Evolutionary conservation across 2,329 filamentous ascomycete genomes (phyloP).

Genomic region (Emmonsiellopsis sp.): DNA sequence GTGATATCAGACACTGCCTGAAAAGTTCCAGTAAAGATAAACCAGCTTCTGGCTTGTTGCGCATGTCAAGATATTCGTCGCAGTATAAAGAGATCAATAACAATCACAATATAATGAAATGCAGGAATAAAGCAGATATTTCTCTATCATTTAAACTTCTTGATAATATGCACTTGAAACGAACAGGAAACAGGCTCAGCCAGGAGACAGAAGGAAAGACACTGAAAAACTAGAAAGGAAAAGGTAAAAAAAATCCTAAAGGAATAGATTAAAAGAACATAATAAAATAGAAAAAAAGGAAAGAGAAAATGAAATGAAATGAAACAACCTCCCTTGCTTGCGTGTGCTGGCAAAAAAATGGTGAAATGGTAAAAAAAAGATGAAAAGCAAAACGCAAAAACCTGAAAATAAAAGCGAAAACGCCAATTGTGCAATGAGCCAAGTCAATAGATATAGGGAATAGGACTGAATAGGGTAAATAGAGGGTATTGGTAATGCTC

Average conservation of each 20-base stretch:
- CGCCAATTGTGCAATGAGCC: not conserved
- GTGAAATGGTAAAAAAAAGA: slow-evolving; percentile 6
- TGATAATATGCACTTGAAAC: too few relatives aligned
- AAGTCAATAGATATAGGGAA: not conserved
- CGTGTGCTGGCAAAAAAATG: slow-evolving; percentile 1
- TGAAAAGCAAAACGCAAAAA: slow-evolving; percentile 6
- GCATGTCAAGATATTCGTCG: too few relatives aligned
- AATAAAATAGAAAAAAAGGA: slow-evolving; percentile 12
- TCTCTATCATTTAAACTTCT: slow-evolving; percentile 9
- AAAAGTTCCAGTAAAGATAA: too few relatives aligned
- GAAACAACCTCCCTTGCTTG: slow-evolving; percentile 1
- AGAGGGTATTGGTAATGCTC: too few relatives aligned
- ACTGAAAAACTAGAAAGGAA: not conserved
- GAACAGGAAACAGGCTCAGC: too few relatives aligned
- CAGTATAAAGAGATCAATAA: not conserved
- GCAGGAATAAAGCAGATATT: slow-evolving; percentile 5
- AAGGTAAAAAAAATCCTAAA: slow-evolving; percentile 4
- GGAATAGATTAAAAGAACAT: slow-evolving; percentile 7
- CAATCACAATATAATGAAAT: not conserved
- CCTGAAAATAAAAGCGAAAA: not conserved
- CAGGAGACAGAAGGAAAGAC: not conserved
- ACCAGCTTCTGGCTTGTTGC: too few relatives aligned
- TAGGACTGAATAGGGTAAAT: not conserved
- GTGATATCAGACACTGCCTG: too few relatives aligned
- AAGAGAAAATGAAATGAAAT: slow-evolving; percentile 5